Base-by-base conservation (phyloP, 108 stramenopile species). In the Schizochytrium sp. region DNA sequence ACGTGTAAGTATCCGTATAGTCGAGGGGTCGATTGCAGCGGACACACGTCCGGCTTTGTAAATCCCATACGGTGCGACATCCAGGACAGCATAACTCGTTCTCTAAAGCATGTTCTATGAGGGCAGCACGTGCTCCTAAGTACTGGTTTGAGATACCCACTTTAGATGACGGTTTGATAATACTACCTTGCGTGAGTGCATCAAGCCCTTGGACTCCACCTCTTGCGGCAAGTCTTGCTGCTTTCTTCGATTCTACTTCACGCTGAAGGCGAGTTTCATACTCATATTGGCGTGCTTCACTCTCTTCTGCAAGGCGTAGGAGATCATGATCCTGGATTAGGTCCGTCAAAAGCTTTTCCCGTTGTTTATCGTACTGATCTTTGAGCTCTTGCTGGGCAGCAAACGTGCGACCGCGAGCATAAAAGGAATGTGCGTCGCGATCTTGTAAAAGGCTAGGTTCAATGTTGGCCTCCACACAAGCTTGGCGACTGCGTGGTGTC, bases 31-130 rank as follows among this genome's bases (percentile, higher is more conserved):
- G 61, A 38, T 64, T 64, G 61, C 61, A 64, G 4, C 61, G 61
- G 41, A 4, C 61, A 13, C 61, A 64, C 42, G 7, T 42, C 41
- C 61, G 61, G 19, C 61, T 64, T 13, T 64, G 61, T n/a, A 64
- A 13, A 64, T 64, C 61, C 61, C 61, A 64, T 13, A 64, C 61
- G 41, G 42, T 38, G 4, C 61, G 61, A 13, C 61, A 64, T 42
- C 61, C 61, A n/a, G 61, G 61, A 42, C 61, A 64, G 19, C 61
- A 64, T 4, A 64, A 42, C 61, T 64, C 61, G 7, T 64, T 64
- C 42, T 64, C 61, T 7, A 42, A 64, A 42, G 61, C 61, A 64
- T 64, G 42, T 13, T 38, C 61, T 4, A 42, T 64, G 8, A 64
- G 61, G 4, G 61, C 61, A 4, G 61, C 61, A 42, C 61, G 61